Conservation (phyloP, 345 rosid species). For the Pugionium cornutum region DNA sequence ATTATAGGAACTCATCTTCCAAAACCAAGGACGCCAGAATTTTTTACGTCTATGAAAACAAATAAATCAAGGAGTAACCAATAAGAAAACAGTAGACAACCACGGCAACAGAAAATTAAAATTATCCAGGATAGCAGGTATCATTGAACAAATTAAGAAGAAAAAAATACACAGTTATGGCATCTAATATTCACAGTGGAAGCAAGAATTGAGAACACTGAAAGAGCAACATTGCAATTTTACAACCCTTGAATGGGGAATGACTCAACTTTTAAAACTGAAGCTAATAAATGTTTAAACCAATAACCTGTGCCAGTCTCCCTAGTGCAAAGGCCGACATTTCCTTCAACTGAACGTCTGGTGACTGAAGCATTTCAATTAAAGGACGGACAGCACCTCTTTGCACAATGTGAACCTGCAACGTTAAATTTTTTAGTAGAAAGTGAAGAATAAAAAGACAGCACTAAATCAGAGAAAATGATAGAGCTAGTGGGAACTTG, state of each 20-base stretch:
- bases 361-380: constrained; percentile 90
- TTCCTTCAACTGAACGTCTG: constrained; percentile 89
- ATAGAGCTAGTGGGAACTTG: too few relatives aligned
- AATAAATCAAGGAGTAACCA: too few relatives aligned
- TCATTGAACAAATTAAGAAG: too few relatives aligned
- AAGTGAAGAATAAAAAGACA: not conserved
- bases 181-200: too few relatives aligned
- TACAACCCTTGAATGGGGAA: constrained; percentile 16
- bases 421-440: constrained; percentile 10
- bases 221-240: not conserved
- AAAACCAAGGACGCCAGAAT: too few relatives aligned
- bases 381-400: constrained; percentile 96
- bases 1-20: too few relatives aligned
- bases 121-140: too few relatives aligned
- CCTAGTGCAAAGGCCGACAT: constrained; percentile 99
- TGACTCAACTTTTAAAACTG: constrained; percentile 4
- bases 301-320: constrained; percentile 94
- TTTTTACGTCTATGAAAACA: too few relatives aligned
- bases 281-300: constrained; percentile 20
- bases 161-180: too few relatives aligned
- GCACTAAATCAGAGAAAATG: too few relatives aligned
- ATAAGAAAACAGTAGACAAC: too few relatives aligned
- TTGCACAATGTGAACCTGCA: constrained; percentile 98
- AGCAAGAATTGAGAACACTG: not conserved
- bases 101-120: too few relatives aligned